Conservation (phyloP, 2,329 filamentous ascomycete genomes). For the Plenodomus lindquistii region DNA sequence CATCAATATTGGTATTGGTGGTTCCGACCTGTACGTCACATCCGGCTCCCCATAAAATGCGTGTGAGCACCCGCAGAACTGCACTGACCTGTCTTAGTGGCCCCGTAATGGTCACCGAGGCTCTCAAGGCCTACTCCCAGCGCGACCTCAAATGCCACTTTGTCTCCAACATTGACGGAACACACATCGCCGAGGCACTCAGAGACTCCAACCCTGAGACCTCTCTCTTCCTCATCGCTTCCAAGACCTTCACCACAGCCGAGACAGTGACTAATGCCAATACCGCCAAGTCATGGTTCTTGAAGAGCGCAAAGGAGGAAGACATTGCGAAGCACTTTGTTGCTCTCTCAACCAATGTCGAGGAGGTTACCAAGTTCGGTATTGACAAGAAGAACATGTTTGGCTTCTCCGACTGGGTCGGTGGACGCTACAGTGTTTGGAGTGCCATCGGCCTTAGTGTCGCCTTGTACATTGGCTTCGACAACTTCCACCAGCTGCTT, state of each 20-base stretch:
- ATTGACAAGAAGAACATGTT: conserved; percentile 99
- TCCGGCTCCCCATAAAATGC: background rate
- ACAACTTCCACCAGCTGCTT: conserved; percentile 97
- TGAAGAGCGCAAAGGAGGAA: conserved; percentile 77
- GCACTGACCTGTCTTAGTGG: conserved; percentile 58
- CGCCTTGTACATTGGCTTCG: conserved; percentile 90
- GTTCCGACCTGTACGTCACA: conserved; percentile 85
- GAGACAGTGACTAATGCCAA: conserved; percentile 98
- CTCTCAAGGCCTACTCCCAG: conserved; percentile 91
- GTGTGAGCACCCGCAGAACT: background rate
- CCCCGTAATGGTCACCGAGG: conserved; percentile 98
- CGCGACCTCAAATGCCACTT: conserved; percentile 90
- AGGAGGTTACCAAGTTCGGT: conserved; percentile 96
- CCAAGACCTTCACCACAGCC: conserved; percentile 98
- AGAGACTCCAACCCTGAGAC: conserved; percentile 90
- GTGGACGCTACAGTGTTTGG: conserved; percentile 98
- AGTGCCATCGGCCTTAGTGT: conserved; percentile 96
- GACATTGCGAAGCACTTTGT: conserved; percentile 98
- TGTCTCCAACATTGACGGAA: conserved; percentile 99
- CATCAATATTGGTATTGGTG: conserved; percentile 96
- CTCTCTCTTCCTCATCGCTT: conserved; percentile 97
- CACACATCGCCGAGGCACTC: conserved; percentile 93
- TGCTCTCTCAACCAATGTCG: conserved; percentile 92
- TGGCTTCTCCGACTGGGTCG: conserved; percentile 97
- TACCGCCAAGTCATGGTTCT: conserved; percentile 96